Evolutionary conservation across 768 basidiomycete species (phyloP).

Genomic region (Lenzites betulinus): DNA sequence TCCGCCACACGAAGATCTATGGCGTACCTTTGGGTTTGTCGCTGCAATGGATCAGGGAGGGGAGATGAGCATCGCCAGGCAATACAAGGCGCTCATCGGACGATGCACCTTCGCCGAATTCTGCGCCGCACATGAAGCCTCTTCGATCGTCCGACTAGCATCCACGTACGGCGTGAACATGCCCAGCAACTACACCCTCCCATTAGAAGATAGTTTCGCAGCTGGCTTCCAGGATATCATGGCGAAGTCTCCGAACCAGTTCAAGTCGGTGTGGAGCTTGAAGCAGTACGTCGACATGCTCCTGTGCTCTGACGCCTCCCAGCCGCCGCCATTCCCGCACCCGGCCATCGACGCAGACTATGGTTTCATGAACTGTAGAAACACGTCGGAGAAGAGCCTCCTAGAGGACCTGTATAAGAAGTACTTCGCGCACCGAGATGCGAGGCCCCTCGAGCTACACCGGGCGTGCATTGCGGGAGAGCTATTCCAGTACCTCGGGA

Average conservation of each 20-base stretch:
- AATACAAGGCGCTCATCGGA: too few species aligned
- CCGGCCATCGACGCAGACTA: slow-evolving; percentile 33
- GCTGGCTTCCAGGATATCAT: slow-evolving; percentile 32
- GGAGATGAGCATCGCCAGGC: too few species aligned
- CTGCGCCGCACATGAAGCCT: too few species aligned
- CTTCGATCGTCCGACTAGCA: too few species aligned
- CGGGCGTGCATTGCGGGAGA: slow-evolving; percentile 37
- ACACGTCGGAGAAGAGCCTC: slow-evolving; percentile 25
- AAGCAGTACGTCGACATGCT: slow-evolving; percentile 32
- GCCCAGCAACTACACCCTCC: too few species aligned
- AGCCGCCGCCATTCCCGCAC: background rate
- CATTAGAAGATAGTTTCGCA: too few species aligned
- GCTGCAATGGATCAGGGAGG: too few species aligned
- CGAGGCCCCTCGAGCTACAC: slow-evolving; percentile 39
- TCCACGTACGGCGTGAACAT: too few species aligned
- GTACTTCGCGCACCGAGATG: slow-evolving; percentile 32
- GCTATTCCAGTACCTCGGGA: slow-evolving; percentile 33
- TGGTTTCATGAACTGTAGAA: slow-evolving; percentile 39
- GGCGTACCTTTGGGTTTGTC: too few species aligned
- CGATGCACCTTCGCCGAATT: too few species aligned
- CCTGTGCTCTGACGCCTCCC: background rate
- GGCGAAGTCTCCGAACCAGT: slow-evolving; percentile 10
- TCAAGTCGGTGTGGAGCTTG: slow-evolving; percentile 40
- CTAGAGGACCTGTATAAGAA: slow-evolving; percentile 37
- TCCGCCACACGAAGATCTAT: too few species aligned